These are phyloP conservation scores for Aspergillus wentii DNA, from an alignment of 495 filamentous ascomycete genomes.

Conservation along the genomic window DNA sequence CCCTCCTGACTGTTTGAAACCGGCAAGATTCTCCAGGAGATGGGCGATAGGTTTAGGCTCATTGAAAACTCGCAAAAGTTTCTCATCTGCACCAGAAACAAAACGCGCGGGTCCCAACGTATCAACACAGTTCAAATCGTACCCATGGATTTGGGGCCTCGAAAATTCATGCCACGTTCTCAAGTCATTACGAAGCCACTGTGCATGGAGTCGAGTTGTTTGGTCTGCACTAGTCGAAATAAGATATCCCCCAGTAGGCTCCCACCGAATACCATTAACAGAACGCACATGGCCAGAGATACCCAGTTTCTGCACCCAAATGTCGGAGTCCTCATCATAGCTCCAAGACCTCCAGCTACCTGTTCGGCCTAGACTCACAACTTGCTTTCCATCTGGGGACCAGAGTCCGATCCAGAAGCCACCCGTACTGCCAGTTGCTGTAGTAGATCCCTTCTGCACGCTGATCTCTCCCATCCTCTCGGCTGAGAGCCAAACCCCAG, in stretches of 20 bases:
- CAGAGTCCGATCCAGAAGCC: constrained; percentile 96
- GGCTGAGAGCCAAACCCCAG: constrained; percentile 83
- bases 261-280: constrained; percentile 79
- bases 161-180: constrained; percentile 91
- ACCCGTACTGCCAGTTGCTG: constrained; percentile 90
- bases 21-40: constrained; percentile 64
- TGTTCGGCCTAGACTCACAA: constrained; percentile 81
- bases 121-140: constrained; percentile 93
- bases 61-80: constrained; percentile 90
- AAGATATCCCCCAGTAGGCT: constrained; percentile 74
- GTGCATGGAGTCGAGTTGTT: constrained; percentile 87
- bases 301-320: constrained; percentile 72
- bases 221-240: constrained; percentile 89
- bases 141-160: constrained; percentile 95
- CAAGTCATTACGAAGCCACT: constrained; percentile 58
- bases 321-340: constrained; percentile 45
- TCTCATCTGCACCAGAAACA: constrained; percentile 96
- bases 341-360: constrained; percentile 90
- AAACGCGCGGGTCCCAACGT: constrained; percentile 66
- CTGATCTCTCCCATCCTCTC: constrained; percentile 90
- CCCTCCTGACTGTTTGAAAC: constrained; percentile 40
- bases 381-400: constrained; percentile 69
- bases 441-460: constrained; percentile 87
- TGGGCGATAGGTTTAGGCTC: constrained; percentile 79
- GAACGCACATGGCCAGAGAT: constrained; percentile 80